Percentiles rank a stretch among this genome's conserved stretches.
Evolutionary conservation across 2,329 filamentous ascomycete genomes (phyloP).

Genomic region (Fusarium verrucosum): DNA sequence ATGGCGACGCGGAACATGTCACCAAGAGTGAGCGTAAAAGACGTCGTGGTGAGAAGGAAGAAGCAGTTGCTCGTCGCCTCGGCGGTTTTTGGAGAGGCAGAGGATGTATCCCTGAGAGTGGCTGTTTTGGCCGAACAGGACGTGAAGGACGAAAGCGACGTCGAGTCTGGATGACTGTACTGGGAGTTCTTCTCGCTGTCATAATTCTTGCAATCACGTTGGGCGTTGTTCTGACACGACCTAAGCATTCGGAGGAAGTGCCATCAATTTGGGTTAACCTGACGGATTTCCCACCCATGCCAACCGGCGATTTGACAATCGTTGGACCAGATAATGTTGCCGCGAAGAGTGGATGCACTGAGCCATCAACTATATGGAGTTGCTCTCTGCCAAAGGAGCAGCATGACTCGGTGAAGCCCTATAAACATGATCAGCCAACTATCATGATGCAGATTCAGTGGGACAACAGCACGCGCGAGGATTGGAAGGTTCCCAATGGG

Average conservation of each 20-base stretch:
- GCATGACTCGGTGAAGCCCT: conserved; percentile 70
- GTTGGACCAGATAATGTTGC: conserved; percentile 74
- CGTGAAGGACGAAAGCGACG: conserved; percentile 71
- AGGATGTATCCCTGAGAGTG: conserved; percentile 68
- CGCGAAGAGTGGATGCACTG: conserved; percentile 74
- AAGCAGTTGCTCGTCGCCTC: conserved; percentile 63
- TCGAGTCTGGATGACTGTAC: conserved; percentile 66
- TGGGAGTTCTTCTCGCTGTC: conserved; percentile 60
- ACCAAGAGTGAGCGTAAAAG: conserved; percentile 62
- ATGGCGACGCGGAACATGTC: conserved; percentile 51
- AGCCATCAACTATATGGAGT: conserved; percentile 81
- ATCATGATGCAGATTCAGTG: conserved; percentile 83
- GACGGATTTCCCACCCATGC: conserved; percentile 86
- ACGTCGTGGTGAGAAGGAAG: conserved; percentile 72
- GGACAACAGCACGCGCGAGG: conserved; percentile 65
- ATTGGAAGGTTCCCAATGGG: conserved; percentile 60
- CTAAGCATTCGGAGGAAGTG: conserved; percentile 34
- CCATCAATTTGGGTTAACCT: conserved; percentile 80
- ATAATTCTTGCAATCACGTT: conserved; percentile 68
- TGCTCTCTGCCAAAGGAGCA: conserved; percentile 84
- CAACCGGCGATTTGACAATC: conserved; percentile 82
- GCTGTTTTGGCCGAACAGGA: conserved; percentile 71
- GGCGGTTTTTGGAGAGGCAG: conserved; percentile 73
- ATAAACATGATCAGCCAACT: conserved; percentile 74
- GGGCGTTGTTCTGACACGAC: conserved; percentile 61